Percentiles rank a stretch among this genome's conserved stretches.
These are phyloP conservation scores for Warburgia ugandensis DNA, from an alignment of 164 flowering plant species.

Conservation along the genomic window DNA sequence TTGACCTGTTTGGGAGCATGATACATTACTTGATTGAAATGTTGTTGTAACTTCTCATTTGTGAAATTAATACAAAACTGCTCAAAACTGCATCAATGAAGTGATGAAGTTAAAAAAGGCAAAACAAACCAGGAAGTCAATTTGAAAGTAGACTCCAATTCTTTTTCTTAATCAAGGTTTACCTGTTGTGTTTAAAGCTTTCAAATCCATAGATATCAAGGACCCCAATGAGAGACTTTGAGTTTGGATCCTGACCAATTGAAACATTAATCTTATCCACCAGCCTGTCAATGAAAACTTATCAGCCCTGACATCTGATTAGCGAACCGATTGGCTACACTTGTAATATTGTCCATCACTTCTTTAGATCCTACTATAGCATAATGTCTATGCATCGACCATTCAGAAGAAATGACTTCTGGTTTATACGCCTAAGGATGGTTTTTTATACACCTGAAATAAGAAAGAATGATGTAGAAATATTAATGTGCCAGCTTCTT, in stretches of 20 bases:
- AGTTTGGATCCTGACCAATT: slow-evolving; percentile 86
- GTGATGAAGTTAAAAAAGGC: neutral
- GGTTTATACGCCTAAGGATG: too few relatives aligned
- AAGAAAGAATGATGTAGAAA: too few relatives aligned
- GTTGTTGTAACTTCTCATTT: slow-evolving; percentile 96
- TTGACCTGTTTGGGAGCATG: slow-evolving; percentile 6
- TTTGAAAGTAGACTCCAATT: neutral
- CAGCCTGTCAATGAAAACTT: slow-evolving; percentile 43
- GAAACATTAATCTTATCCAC: slow-evolving; percentile 83
- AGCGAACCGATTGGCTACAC: too few relatives aligned
- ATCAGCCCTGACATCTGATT: neutral
- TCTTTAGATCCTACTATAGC: too few relatives aligned
- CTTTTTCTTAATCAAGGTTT: slow-evolving; percentile 8
- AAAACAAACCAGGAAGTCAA: neutral
- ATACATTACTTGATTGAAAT: slow-evolving; percentile 83
- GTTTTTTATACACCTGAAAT: too few relatives aligned
- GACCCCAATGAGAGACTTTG: slow-evolving; percentile 74
- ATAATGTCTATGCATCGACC: too few relatives aligned
- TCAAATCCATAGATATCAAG: slow-evolving; percentile 99
- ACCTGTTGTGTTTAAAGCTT: slow-evolving; percentile 91
- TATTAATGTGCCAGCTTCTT: slow-evolving; percentile 7
- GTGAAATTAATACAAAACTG: slow-evolving; percentile 95
- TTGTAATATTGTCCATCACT: too few relatives aligned
- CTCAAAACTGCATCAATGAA: slow-evolving; percentile 64
- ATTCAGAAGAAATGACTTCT: too few relatives aligned